Evolutionary conservation across 352 stramenopile genomes (phyloP), one percentile per base, ranked within the genome.

Genomic region (Pelagophyceae sp.): DNA sequence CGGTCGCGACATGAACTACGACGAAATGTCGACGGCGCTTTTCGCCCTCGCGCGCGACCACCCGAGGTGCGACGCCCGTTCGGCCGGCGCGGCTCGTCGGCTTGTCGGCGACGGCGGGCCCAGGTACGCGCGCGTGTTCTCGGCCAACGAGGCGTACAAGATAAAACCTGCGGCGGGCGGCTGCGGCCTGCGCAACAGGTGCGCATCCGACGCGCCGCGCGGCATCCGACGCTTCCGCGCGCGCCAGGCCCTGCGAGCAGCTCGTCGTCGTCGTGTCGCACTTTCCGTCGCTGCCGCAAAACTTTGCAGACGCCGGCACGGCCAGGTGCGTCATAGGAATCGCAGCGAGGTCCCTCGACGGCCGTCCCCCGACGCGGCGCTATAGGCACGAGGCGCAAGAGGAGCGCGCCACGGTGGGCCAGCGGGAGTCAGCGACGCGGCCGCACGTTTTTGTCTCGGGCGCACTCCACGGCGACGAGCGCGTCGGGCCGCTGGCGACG

Each of bases 361-460:
- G n/a, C n/a, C n/a, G n/a, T n/a, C n/a, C n/a, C 45, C 11, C 45
- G 45, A 54, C 45, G 11, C 11, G 45, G 45, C 11, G 11, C 11
- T 54, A 54, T 54, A 54, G 45, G 45, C 23, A 23, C 45, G 45
- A 54, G 45, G 11, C 45, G 45, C 11, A 54, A 23, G 11, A 11
- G 45, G 45, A 54, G 45, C 23, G 11, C 11, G 23, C 45, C 11
- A 54, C 45, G 45, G 11, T 23, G 11, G 11, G 11, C 45, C 23
- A 11, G 45, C 11, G 11, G 45, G 45, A 23, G 45, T 54, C 45
- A 23, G 45, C 45, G 45, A 54, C 33, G 67, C 33, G 67, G 33
- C 17, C 95, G 6, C 91, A 98, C 80, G 91, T 98, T 0, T 98
- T 98, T 79, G 90, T 98, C 80, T 97, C 90, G 77, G 95, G 95